phyloP scores from a whole-genome alignment of 2,329 filamentous ascomycete species.

The Hirsutella rhossiliensis region DNA sequence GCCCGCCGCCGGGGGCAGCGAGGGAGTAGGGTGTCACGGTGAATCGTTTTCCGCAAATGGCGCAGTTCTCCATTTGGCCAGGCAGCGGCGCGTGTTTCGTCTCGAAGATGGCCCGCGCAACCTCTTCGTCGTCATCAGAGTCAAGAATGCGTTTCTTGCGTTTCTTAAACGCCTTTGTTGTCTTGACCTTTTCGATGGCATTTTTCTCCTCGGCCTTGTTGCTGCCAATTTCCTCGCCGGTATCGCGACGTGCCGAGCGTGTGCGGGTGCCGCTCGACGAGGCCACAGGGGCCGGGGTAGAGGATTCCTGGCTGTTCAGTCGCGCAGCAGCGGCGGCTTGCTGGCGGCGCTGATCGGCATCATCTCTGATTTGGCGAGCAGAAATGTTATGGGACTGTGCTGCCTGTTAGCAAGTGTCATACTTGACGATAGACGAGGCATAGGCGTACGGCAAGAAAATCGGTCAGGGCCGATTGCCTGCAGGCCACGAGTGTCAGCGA shows the following conservation, averaged over 20 bases:
- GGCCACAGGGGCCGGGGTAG: slow-evolving; percentile 5
- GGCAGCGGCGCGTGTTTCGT: slow-evolving; percentile 45
- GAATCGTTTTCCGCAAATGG: slow-evolving; percentile 74
- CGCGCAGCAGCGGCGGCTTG: slow-evolving; percentile 14
- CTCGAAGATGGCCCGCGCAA: slow-evolving; percentile 36
- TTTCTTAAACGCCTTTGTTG: slow-evolving; percentile 45
- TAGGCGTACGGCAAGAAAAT: slow-evolving; percentile 34
- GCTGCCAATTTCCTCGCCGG: background rate
- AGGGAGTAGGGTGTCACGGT: slow-evolving; percentile 87
- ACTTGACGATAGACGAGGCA: no score
- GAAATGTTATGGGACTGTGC: slow-evolving; percentile 60
- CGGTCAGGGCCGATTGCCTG: slow-evolving; percentile 40
- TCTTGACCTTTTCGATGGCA: slow-evolving; percentile 49
- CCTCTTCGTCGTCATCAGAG: slow-evolving; percentile 36
- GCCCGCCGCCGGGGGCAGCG: slow-evolving; percentile 66
- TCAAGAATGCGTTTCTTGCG: slow-evolving; percentile 28
- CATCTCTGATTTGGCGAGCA: slow-evolving; percentile 38
- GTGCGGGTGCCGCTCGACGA: slow-evolving; percentile 15
- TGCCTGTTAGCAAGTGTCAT: slow-evolving; percentile 8
- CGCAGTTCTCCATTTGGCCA: slow-evolving; percentile 83
- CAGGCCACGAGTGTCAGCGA: slow-evolving; percentile 3
- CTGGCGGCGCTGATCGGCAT: slow-evolving; percentile 36
- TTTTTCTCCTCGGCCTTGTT: slow-evolving; percentile 29
- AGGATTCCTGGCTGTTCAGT: slow-evolving; percentile 10
- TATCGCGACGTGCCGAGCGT: background rate